Evolutionary conservation across 306 rosid genomes (phyloP).

Genomic region (Quercus wislizeni): DNA sequence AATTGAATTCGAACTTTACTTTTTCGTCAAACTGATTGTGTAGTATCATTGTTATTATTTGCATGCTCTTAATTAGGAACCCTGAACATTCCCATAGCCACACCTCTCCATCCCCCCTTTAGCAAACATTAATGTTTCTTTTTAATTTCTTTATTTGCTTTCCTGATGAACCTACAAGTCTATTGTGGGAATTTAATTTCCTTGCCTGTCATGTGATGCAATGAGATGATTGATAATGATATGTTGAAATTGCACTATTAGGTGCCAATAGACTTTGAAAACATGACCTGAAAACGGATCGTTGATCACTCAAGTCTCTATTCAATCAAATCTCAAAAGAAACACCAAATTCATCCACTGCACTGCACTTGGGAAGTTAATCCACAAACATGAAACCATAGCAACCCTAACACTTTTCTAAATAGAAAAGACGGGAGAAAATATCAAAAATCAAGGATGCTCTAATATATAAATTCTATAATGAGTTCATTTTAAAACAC

Average conservation of each 20-base stretch:
- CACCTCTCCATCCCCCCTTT: not conserved
- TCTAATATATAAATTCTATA: too few species aligned
- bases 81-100: not conserved
- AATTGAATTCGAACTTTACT: not conserved
- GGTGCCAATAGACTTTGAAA: constrained; percentile 22
- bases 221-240: constrained; percentile 1
- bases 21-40: not conserved
- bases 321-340: constrained; percentile 49
- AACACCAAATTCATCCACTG: constrained; percentile 26
- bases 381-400: constrained; percentile 31
- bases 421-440: not conserved
- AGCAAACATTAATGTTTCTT: not conserved
- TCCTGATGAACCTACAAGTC: not conserved
- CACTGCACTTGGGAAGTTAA: constrained; percentile 21
- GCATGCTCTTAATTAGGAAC: not conserved
- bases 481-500: too few species aligned
- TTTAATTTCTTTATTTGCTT: not conserved
- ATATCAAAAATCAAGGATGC: too few species aligned
- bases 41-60: not conserved
- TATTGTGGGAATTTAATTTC: too few species aligned
- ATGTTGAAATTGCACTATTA: not conserved
- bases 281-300: constrained; percentile 24
- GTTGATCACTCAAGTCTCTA: constrained; percentile 50
- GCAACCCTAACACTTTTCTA: constrained; percentile 38
- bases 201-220: not conserved